phyloP scores from a whole-genome alignment of 495 filamentous ascomycete species.

The Xylaria grammica region DNA sequence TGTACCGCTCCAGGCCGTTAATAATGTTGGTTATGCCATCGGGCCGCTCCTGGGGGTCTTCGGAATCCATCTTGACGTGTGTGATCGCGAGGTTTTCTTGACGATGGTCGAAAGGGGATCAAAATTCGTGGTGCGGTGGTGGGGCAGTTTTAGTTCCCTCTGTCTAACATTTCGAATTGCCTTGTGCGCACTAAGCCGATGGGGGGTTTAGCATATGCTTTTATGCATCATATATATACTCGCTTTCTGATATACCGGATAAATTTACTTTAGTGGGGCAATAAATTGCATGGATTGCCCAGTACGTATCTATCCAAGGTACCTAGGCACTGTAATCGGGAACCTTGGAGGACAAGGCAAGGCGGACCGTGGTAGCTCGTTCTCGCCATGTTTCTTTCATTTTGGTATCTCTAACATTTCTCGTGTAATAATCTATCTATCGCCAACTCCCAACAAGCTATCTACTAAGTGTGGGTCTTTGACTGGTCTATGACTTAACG shows the following conservation, averaged over 20 bases:
- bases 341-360: background rate
- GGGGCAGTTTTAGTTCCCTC: slow-evolving; percentile 29
- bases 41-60: slow-evolving; percentile 71
- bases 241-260: background rate
- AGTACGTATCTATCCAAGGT: too few relatives aligned
- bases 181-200: slow-evolving; percentile 25
- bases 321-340: too few relatives aligned
- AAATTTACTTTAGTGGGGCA: too few relatives aligned
- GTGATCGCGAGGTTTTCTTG: slow-evolving; percentile 32
- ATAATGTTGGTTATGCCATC: slow-evolving; percentile 90
- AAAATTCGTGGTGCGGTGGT: slow-evolving; percentile 31
- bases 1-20: slow-evolving; percentile 95
- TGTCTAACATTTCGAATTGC: slow-evolving; percentile 34
- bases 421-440: slow-evolving; percentile 17
- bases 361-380: too few relatives aligned
- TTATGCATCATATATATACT: background rate
- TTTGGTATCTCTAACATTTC: slow-evolving; percentile 23
- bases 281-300: background rate
- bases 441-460: background rate
- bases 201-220: background rate
- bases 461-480: background rate
- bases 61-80: slow-evolving; percentile 56
- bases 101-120: slow-evolving; percentile 32
- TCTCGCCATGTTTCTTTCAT: background rate
- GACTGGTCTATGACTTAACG: slow-evolving; percentile 62